Evolutionary conservation across 345 rosid genomes (phyloP).

Genomic region (Linum tenue): DNA sequence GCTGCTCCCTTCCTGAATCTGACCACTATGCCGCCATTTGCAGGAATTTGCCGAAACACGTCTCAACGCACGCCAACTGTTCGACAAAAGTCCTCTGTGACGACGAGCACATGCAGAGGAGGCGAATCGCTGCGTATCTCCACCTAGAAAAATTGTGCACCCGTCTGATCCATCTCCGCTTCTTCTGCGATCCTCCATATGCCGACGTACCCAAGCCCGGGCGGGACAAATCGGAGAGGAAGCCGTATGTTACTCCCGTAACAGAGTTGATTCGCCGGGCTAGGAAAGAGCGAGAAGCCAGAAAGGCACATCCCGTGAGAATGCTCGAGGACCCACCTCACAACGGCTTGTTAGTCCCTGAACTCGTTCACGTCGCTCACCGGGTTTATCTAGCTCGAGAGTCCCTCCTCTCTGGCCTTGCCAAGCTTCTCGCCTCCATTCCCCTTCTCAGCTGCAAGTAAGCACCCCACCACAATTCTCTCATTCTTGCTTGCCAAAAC

Average conservation of each 20-base stretch:
- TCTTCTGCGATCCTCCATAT: conserved; percentile 36
- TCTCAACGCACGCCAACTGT: background rate
- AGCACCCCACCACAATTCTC: background rate
- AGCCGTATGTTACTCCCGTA: conserved; percentile 74
- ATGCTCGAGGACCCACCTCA: conserved; percentile 60
- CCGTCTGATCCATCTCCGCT: background rate
- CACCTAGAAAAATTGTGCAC: background rate
- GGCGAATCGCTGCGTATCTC: no score
- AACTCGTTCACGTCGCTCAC: conserved; percentile 55
- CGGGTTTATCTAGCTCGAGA: conserved; percentile 45
- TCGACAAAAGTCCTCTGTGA: background rate
- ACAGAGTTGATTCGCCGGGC: conserved; percentile 55
- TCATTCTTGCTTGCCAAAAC: background rate
- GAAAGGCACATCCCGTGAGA: conserved; percentile 62
- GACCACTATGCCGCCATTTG: no score
- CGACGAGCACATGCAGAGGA: conserved; percentile 3
- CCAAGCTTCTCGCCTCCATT: conserved; percentile 36
- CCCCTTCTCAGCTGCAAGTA: conserved; percentile 69
- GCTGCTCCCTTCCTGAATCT: no score
- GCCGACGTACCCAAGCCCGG: conserved; percentile 62
- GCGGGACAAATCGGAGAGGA: conserved; percentile 66
- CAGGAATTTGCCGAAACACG: no score
- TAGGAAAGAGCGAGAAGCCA: conserved; percentile 51
- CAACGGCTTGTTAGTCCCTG: conserved; percentile 71
- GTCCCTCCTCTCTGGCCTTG: conserved; percentile 43